A percentile compares a stretch with the other conserved stretches of the same genome.
phyloP scores from a whole-genome alignment of 2,329 filamentous ascomycete genomes.

The Beauveria medogensis region DNA sequence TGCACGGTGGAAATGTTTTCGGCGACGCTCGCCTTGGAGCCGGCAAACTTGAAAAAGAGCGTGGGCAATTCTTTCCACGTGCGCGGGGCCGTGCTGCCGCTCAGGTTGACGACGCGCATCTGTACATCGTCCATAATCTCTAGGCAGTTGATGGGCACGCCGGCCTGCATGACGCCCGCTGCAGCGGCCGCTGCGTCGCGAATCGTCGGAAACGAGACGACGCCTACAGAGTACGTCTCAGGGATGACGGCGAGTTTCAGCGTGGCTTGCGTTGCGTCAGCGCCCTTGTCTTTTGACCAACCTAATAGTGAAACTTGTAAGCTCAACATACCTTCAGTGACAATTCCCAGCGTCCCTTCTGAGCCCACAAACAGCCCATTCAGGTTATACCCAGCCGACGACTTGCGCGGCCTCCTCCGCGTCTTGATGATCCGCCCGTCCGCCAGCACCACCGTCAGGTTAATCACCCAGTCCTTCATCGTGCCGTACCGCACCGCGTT shows the following conservation, averaged over 20 bases:
- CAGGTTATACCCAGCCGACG: slow-evolving; percentile 75
- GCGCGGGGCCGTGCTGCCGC: slow-evolving; percentile 58
- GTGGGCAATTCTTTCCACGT: slow-evolving; percentile 71
- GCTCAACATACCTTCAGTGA: slow-evolving; percentile 54
- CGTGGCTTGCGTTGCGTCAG: slow-evolving; percentile 42
- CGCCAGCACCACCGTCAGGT: slow-evolving; percentile 70
- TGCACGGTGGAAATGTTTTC: slow-evolving; percentile 68
- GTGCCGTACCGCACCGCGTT: slow-evolving; percentile 76
- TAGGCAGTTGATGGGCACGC: slow-evolving; percentile 67
- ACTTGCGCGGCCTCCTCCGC: slow-evolving; percentile 67
- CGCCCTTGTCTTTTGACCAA: neutral
- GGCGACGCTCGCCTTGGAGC: slow-evolving; percentile 66
- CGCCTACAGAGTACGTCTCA: slow-evolving; percentile 67
- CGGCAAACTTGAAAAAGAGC: slow-evolving; percentile 80
- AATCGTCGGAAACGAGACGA: slow-evolving; percentile 71
- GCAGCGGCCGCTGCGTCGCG: slow-evolving; percentile 68
- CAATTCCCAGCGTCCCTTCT: slow-evolving; percentile 72
- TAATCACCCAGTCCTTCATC: slow-evolving; percentile 84
- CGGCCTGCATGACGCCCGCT: slow-evolving; percentile 66
- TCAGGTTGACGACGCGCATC: slow-evolving; percentile 73
- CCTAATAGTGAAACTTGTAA: neutral
- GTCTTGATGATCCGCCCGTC: slow-evolving; percentile 77
- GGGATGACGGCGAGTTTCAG: slow-evolving; percentile 72
- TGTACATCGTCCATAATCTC: slow-evolving; percentile 86
- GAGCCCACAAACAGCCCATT: slow-evolving; percentile 74